Base-by-base conservation (phyloP, 345 rosid species). In the Capsella bursapastoris region DNA sequence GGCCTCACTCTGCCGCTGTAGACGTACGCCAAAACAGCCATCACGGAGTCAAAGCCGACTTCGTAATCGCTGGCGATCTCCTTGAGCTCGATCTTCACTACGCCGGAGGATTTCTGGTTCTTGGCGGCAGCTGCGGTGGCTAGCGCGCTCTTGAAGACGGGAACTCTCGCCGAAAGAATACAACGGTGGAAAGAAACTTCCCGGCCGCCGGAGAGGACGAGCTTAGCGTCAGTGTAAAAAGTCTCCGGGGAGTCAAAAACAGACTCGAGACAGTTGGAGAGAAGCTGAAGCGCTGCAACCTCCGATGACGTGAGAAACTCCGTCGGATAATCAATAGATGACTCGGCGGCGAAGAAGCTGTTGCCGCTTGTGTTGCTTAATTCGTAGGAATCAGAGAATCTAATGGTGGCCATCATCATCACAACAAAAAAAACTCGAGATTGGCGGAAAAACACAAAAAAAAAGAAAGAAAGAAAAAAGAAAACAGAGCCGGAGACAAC, bases 141-240 rank as follows among this genome's bases (percentile, higher is more conserved):
- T 25, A 92, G 83, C 10, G 80, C 81, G 65, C n/a, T 67, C 75
- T 80, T 88, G 75, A 90, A 90, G 41, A 88, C 78, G 15, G 84
- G 80, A 22, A 84, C 83, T 66, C 97, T 83, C 29, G 85, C 86
- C 0, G 93, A 82, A 7, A 93, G 80, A 81, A 93, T 80, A 85
- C 96, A 93, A 59, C 93, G 89, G 82, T 93, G 98, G 52, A 90
- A 86, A 7, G 86, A 51, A 41, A 93, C 68, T 55, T 87, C 92
- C 0, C 64, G 77, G 49, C 90, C 90, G 22, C 66, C 67, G 27
- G 86, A 16, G 67, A 84, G 81, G 64, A 65, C 77, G 31, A 93
- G 85, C 66, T 79, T 86, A 16, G 93, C 93, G 69, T 93, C 98
- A 8, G 90, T 74, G 74, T 77, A 93, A 79, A 82, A 82, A 25